Percentiles rank a stretch among this genome's conserved stretches.
Conservation (phyloP, 352 stramenopile species). For the Thalassiosira mediterranea region DNA sequence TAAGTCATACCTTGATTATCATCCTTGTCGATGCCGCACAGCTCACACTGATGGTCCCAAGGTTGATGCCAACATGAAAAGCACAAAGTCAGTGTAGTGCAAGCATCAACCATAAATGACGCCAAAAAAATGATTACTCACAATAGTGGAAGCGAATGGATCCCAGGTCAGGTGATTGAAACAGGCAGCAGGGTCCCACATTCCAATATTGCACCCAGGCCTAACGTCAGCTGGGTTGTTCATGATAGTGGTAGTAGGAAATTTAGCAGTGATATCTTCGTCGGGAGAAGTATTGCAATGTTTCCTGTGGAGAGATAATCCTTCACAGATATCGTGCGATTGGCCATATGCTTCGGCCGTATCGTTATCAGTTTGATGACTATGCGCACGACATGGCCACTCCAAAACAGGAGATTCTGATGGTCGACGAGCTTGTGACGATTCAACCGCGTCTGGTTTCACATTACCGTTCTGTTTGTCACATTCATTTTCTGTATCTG, state of each 20-base stretch:
- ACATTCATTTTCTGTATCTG: not conserved
- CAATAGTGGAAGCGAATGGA: slow-evolving; percentile 40
- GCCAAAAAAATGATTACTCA: slow-evolving; percentile 9
- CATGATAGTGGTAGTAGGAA: slow-evolving; percentile 19
- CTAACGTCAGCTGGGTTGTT: slow-evolving; percentile 41
- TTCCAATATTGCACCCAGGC: slow-evolving; percentile 28
- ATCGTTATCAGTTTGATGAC: not conserved
- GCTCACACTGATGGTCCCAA: no score
- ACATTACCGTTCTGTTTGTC: no score
- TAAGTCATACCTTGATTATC: slow-evolving; percentile 35
- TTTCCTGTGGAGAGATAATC: slow-evolving; percentile 37
- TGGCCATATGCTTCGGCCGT: slow-evolving; percentile 6
- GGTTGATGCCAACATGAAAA: no score
- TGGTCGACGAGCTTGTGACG: not conserved
- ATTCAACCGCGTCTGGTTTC: no score
- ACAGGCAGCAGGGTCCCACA: slow-evolving; percentile 42
- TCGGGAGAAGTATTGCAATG: slow-evolving; percentile 7
- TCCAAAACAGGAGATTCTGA: slow-evolving; percentile 36
- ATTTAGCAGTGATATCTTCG: slow-evolving; percentile 3
- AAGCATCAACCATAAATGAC: slow-evolving; percentile 4
- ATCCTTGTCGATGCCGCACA: slow-evolving; percentile 56
- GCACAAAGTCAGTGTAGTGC: not conserved
- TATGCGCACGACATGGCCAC: slow-evolving; percentile 33
- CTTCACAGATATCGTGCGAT: slow-evolving; percentile 28
- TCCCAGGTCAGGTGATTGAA: slow-evolving; percentile 39